Evolutionary conservation across 129 eudicot genomes (phyloP), one percentile per base, ranked within the genome.

Genomic region (Glebionis coronaria): DNA sequence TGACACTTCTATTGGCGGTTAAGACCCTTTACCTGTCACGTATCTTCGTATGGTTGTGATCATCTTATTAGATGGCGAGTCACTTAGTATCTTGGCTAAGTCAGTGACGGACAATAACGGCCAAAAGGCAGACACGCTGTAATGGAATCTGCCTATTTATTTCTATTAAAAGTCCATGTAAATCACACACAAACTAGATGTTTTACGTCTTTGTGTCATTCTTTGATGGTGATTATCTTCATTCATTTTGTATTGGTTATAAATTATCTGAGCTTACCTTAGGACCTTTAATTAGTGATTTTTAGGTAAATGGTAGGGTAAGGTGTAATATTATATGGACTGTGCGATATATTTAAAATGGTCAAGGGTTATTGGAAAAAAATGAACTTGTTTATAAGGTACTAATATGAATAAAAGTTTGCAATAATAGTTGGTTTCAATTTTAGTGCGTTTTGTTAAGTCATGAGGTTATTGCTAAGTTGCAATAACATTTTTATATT

Each of bases 401-500:
- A 56, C 57, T 45, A 44, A n/a, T 18, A 25, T 57, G 46, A 45
- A 70, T 42, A 42, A n/a, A 56, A 57, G 74, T 44, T 28, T 40
- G 56, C 15, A 69, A 18, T 58, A 12, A 21, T 25, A 12, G 57
- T 9, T 13, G 16, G 45, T 28, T 45, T 56, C 35, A 70, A 10
- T 18, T 56, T 58, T 58, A 58, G 58, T 23, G 21, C 16, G 58
- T 62, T 61, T 62, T 55, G 16, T 11, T 10, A 54, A 35, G 9
- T 44, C 21, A 16, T 42, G 65, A 54, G 23, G 49, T 29, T 73
- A 18, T 56, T 65, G 51, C 12, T 44, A 40, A 72, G 18, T 45
- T 66, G 8, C 38, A 14, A 25, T 52, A 67, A 66, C 79, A 58
- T 68, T 44, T 64, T 55, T 73, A 44, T 45, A 44, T 45, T 23